Evolutionary conservation across 192 early-diverging fungal genomes (phyloP).

Genomic region (Diversispora eburnea): DNA sequence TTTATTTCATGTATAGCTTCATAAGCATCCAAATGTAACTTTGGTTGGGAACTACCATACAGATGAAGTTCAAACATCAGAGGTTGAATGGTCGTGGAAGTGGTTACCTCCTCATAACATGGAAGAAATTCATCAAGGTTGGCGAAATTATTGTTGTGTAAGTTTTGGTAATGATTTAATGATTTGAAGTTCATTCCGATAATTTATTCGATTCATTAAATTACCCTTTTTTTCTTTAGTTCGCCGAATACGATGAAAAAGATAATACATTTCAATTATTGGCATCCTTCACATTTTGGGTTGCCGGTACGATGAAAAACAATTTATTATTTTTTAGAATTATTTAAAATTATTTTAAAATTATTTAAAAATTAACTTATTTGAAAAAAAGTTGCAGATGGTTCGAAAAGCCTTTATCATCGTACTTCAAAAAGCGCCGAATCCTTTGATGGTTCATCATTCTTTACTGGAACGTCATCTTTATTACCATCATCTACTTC

Average conservation of each 20-base stretch:
- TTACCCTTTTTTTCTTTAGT: conserved; percentile 8
- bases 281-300: conserved; percentile 27
- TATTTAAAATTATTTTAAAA: background rate
- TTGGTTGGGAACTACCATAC: conserved; percentile 15
- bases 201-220: background rate
- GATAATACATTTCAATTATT: conserved; percentile 22
- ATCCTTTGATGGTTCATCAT: conserved; percentile 3
- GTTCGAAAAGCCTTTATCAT: background rate
- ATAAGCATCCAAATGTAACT: conserved; percentile 25
- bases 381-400: background rate
- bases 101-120: conserved; percentile 26
- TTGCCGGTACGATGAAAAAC: conserved; percentile 20
- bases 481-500: background rate
- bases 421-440: conserved; percentile 14
- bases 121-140: conserved; percentile 27
- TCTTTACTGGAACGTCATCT: conserved; percentile 18
- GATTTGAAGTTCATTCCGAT: background rate
- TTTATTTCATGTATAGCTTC: conserved; percentile 5
- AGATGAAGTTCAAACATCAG: background rate
- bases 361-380: background rate
- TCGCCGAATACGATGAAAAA: conserved; percentile 28
- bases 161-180: background rate
- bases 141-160: conserved; percentile 31
- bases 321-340: background rate
- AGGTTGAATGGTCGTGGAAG: conserved; percentile 26